Percentiles rank a stretch among this genome's conserved stretches.
These are phyloP conservation scores for Candida ipomoeae DNA, from an alignment of 805 yeast genomes.

Conservation along the genomic window DNA sequence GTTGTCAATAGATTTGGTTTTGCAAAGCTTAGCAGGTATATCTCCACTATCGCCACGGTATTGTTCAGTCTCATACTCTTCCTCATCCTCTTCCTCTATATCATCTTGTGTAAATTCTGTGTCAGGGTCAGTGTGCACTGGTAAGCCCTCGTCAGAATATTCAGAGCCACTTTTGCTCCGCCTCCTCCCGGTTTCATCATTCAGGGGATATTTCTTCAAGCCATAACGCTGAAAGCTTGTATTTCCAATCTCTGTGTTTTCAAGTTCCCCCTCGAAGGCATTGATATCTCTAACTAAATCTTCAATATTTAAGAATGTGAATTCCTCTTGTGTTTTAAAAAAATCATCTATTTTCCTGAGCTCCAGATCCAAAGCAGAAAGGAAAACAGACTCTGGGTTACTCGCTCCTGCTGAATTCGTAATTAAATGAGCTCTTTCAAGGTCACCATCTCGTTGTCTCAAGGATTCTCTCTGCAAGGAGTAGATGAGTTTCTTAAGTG, in stretches of 20 bases:
- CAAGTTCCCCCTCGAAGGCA: slow-evolving; percentile 48
- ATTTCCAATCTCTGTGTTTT: slow-evolving; percentile 8
- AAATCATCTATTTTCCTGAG: slow-evolving; percentile 71
- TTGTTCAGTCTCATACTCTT: slow-evolving; percentile 9
- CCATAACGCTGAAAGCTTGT: slow-evolving; percentile 8
- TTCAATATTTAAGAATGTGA: slow-evolving; percentile 49
- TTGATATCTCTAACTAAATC: slow-evolving; percentile 58
- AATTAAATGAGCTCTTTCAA: slow-evolving; percentile 28
- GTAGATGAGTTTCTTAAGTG: slow-evolving; percentile 80
- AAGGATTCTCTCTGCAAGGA: slow-evolving; percentile 65
- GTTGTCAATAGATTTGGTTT: slow-evolving; percentile 29
- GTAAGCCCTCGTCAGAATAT: slow-evolving; percentile 17
- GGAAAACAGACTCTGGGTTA: slow-evolving; percentile 58
- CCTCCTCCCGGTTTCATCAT: slow-evolving; percentile 4
- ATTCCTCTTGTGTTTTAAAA: slow-evolving; percentile 63
- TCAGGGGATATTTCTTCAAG: slow-evolving; percentile 7
- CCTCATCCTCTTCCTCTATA: slow-evolving; percentile 12
- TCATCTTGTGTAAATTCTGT: slow-evolving; percentile 31
- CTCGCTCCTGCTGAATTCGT: slow-evolving; percentile 15
- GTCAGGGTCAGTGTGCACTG: slow-evolving; percentile 29
- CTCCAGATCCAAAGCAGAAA: slow-evolving; percentile 73
- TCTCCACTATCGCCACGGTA: slow-evolving; percentile 7
- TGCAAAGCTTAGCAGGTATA: slow-evolving; percentile 9
- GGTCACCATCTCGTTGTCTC: slow-evolving; percentile 23
- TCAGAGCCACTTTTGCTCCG: slow-evolving; percentile 16